These are phyloP conservation scores for Microbotryum silenes-acaulis DNA, from an alignment of 1,284 basidiomycete genomes.

Conservation along the genomic window DNA sequence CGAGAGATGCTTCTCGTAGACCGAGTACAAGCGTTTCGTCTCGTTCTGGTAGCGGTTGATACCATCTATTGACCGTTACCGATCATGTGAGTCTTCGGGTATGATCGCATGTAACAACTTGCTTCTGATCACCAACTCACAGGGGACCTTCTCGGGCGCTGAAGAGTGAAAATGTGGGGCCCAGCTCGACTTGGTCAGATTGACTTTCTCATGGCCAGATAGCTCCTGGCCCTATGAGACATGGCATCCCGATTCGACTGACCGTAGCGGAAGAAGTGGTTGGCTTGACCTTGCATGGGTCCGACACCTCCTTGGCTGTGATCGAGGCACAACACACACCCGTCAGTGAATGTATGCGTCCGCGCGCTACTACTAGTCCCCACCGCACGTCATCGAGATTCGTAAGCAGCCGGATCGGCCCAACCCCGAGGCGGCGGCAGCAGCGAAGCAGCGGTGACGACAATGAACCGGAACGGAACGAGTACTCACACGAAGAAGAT, in stretches of 20 bases:
- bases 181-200: neutral
- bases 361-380: too few relatives aligned
- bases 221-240: neutral
- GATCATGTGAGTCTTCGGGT: too few relatives aligned
- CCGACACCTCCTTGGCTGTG: constrained; percentile 16
- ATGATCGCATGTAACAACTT: too few relatives aligned
- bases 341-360: too few relatives aligned
- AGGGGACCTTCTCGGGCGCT: constrained; percentile 30
- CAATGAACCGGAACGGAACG: too few relatives aligned
- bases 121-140: neutral
- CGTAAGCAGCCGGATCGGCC: too few relatives aligned
- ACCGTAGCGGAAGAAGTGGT: constrained; percentile 21
- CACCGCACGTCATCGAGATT: too few relatives aligned
- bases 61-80: neutral
- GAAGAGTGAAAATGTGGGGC: too few relatives aligned
- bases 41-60: constrained; percentile 25
- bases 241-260: neutral
- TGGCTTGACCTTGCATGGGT: constrained; percentile 25
- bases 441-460: too few relatives aligned
- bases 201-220: too few relatives aligned
- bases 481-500: constrained; percentile 10
- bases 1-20: constrained; percentile 24
- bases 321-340: too few relatives aligned
- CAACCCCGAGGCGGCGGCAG: too few relatives aligned
- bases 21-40: constrained; percentile 20